Evolutionary conservation across 2,329 filamentous ascomycete species (phyloP).

Genomic region (Diaporthe destruens): DNA sequence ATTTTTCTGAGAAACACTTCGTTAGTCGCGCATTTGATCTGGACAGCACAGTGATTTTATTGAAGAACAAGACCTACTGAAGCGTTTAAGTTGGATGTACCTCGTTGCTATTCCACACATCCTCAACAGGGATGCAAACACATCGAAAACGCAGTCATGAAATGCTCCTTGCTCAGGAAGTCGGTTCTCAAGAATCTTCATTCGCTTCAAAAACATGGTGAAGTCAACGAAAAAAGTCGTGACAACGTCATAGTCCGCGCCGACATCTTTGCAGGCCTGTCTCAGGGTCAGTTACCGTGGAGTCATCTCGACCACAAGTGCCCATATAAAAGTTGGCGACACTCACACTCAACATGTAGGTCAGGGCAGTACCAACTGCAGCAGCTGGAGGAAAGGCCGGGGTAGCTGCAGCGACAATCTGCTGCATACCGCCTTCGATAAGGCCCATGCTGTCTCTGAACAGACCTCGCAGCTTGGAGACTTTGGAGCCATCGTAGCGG

Average conservation of each 20-base stretch:
- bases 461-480: constrained; percentile 3
- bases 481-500: constrained; percentile 16
- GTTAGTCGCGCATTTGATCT: too few species aligned
- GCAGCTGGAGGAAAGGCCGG: constrained; percentile 10
- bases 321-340: too few species aligned
- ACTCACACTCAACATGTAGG: neutral
- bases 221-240: constrained; percentile 23
- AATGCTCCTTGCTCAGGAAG: constrained; percentile 49
- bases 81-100: constrained; percentile 51
- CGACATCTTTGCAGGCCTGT: constrained; percentile 19
- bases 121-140: constrained; percentile 51
- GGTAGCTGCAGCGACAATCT: constrained; percentile 9
- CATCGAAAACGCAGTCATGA: constrained; percentile 52
- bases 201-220: constrained; percentile 8
- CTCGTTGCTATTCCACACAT: constrained; percentile 52
- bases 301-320: neutral
- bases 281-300: neutral
- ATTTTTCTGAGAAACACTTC: neutral
- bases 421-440: neutral
- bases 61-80: constrained; percentile 42
- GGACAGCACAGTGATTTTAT: too few species aligned
- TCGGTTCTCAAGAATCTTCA: constrained; percentile 44
- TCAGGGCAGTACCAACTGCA: constrained; percentile 9
- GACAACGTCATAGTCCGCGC: constrained; percentile 13
- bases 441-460: constrained; percentile 9